Conservation (phyloP, 108 stramenopile genomes). For the Nannochloropsis gaditana region DNA sequence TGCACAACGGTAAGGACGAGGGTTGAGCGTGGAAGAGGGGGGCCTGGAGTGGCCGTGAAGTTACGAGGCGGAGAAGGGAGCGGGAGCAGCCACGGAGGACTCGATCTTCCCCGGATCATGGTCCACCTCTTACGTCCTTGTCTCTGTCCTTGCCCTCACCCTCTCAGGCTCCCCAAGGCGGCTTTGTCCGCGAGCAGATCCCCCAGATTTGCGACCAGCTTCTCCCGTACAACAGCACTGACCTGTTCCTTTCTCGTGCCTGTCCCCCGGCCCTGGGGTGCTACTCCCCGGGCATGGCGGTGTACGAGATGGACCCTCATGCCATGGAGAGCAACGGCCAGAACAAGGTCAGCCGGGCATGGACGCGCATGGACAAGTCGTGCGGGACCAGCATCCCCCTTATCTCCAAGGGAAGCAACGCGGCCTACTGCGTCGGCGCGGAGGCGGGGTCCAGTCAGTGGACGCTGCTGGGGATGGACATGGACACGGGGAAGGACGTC, state of each 20-base stretch:
- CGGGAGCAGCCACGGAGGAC: neutral
- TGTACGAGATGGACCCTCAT: neutral
- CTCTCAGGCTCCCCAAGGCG: neutral
- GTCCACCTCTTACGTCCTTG: neutral
- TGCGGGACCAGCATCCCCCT: neutral
- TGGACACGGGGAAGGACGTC: neutral
- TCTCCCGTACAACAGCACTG: neutral
- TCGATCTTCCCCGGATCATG: neutral
- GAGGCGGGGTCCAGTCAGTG: neutral
- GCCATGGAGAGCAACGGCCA: neutral
- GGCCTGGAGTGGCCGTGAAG: neutral
- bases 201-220: neutral
- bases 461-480: neutral
- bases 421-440: neutral
- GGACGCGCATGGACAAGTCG: neutral
- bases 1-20: neutral
- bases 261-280: slow-evolving; percentile 1
- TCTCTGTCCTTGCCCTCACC: neutral
- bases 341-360: neutral
- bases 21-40: neutral
- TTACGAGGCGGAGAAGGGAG: neutral
- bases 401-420: neutral
- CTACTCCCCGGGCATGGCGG: neutral
- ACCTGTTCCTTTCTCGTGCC: neutral
- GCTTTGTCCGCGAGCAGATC: neutral